phyloP scores from a whole-genome alignment of 139 green algal genomes.

The Tetraselmis chui region DNA sequence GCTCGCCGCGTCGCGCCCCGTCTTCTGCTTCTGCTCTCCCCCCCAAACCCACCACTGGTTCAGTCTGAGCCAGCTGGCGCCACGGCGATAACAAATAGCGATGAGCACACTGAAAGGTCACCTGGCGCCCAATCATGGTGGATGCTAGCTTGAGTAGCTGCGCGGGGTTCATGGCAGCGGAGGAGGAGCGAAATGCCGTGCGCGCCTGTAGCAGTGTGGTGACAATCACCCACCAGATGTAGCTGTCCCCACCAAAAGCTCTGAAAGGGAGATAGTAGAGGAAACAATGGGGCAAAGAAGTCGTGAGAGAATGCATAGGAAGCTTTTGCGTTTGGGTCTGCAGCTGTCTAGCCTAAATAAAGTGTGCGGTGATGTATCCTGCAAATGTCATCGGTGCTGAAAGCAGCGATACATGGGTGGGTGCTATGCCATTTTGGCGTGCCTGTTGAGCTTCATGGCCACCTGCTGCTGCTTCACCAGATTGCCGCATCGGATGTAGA shows the following conservation, averaged over 20 bases:
- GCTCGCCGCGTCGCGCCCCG: background rate
- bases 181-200: background rate
- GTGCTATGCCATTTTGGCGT: too few relatives aligned
- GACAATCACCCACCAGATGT: conserved; percentile 62
- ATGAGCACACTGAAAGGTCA: too few relatives aligned
- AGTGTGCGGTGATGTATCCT: too few relatives aligned
- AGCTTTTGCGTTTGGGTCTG: too few relatives aligned
- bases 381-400: too few relatives aligned
- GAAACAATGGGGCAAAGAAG: too few relatives aligned
- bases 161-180: background rate
- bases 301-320: too few relatives aligned
- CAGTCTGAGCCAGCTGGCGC: too few relatives aligned
- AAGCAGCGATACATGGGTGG: too few relatives aligned
- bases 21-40: background rate
- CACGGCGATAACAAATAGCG: too few relatives aligned
- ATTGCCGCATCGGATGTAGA: conserved; percentile 43
- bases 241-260: conserved; percentile 19
- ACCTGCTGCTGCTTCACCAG: conserved; percentile 71
- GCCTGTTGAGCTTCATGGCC: conserved; percentile 58
- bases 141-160: conserved; percentile 63
- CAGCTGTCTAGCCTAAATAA: too few relatives aligned
- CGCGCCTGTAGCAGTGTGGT: conserved; percentile 46
- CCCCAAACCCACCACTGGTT: background rate
- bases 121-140: conserved; percentile 43
- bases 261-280: too few relatives aligned